These are phyloP conservation scores for Rhodosporidiobolus odoratus DNA, from an alignment of 768 basidiomycete genomes.

Conservation along the genomic window DNA sequence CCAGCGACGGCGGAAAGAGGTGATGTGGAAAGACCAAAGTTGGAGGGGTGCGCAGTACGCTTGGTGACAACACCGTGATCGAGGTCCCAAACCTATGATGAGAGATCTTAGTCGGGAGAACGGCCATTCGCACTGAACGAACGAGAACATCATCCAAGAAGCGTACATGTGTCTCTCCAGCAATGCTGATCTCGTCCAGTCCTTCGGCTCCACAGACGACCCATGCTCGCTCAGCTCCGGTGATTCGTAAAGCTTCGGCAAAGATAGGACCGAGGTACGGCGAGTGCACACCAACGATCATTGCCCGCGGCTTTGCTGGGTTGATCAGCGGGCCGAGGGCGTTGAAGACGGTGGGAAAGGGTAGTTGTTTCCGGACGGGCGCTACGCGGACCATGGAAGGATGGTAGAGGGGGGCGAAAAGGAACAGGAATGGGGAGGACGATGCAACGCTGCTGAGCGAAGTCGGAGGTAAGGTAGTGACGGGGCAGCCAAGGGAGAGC, in stretches of 20 bases:
- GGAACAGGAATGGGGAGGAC: constrained; percentile 74
- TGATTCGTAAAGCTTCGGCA: constrained; percentile 64
- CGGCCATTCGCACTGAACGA: background rate
- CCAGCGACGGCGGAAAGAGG: constrained; percentile 66
- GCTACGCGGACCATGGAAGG: constrained; percentile 74
- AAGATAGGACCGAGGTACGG: constrained; percentile 74
- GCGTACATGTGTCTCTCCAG: constrained; percentile 76
- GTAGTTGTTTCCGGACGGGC: constrained; percentile 75
- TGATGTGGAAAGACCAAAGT: constrained; percentile 72
- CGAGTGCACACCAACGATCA: constrained; percentile 86
- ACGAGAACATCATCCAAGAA: background rate
- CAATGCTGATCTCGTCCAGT: constrained; percentile 92
- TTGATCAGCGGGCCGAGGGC: constrained; percentile 89
- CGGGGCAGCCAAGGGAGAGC: constrained; percentile 67
- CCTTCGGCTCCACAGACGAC: constrained; percentile 91
- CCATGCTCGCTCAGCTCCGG: constrained; percentile 73
- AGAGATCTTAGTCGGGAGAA: background rate
- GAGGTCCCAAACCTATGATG: constrained; percentile 59
- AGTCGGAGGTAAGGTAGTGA: constrained; percentile 57
- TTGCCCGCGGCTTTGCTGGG: constrained; percentile 75
- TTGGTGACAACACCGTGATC: constrained; percentile 58
- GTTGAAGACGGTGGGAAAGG: constrained; percentile 96
- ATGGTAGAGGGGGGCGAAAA: constrained; percentile 90
- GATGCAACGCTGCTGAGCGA: constrained; percentile 53
- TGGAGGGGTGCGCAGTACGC: constrained; percentile 56